Evolutionary conservation across 192 early-diverging fungal species (phyloP).

Genomic region (Entophlyctis luteolus): DNA sequence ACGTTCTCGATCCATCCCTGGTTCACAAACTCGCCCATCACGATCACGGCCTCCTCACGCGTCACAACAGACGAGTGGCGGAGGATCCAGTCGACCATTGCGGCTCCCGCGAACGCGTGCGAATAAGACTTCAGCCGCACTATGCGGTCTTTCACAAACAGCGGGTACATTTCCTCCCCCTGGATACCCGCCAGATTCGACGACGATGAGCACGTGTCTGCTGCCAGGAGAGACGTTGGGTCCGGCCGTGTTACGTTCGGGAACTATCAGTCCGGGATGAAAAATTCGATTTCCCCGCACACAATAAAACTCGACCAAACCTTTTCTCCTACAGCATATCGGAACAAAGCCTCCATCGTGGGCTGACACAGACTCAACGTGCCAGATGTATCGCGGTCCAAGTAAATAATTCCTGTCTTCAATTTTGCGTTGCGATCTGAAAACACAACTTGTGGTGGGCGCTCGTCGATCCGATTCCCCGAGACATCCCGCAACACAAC

Average conservation of each 20-base stretch:
- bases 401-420: slow-evolving; percentile 18
- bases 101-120: slow-evolving; percentile 32
- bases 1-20: slow-evolving; percentile 27
- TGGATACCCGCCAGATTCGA: too few relatives aligned
- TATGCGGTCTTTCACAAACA: slow-evolving; percentile 27
- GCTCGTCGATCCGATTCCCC: not conserved
- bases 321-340: slow-evolving; percentile 8
- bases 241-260: too few relatives aligned
- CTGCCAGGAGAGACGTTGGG: too few relatives aligned
- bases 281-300: too few relatives aligned
- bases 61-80: slow-evolving; percentile 18
- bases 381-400: slow-evolving; percentile 15
- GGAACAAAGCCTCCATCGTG: slow-evolving; percentile 1
- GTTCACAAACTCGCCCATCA: slow-evolving; percentile 27
- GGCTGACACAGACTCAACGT: not conserved
- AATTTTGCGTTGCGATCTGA: not conserved
- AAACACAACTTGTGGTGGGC: slow-evolving; percentile 8
- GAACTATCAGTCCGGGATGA: too few relatives aligned
- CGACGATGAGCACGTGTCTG: too few relatives aligned
- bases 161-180: slow-evolving; percentile 11
- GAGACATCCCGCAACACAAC: slow-evolving; percentile 18
- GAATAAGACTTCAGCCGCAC: slow-evolving; percentile 29
- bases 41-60: slow-evolving; percentile 19
- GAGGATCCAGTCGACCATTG: slow-evolving; percentile 33
- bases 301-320: not conserved